Evolutionary conservation across 169 alveolate genomes (phyloP).

Genomic region (Theileria annulata): DNA sequence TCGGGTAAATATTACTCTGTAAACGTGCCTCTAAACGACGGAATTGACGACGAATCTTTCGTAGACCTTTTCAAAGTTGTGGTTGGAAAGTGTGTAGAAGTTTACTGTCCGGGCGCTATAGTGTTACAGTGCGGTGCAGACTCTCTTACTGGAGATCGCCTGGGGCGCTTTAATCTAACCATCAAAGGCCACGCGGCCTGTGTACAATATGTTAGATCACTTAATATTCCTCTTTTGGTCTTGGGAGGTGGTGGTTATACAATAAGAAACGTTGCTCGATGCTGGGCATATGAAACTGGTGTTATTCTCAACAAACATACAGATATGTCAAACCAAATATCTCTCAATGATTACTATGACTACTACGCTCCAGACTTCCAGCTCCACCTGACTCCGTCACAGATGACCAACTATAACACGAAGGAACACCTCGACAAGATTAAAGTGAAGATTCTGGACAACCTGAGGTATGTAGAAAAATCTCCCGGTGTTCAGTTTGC

Average conservation of each 20-base stretch:
- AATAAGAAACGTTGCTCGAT: slow-evolving; percentile 96
- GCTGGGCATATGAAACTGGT: slow-evolving; percentile 99
- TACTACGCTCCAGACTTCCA: slow-evolving; percentile 96
- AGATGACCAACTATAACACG: slow-evolving; percentile 91
- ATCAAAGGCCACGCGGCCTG: slow-evolving; percentile 98
- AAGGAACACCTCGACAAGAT: slow-evolving; percentile 92
- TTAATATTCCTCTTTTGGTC: slow-evolving; percentile 90
- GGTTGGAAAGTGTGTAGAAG: slow-evolving; percentile 91
- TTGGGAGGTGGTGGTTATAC: slow-evolving; percentile 99
- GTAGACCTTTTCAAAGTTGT: slow-evolving; percentile 89
- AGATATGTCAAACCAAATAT: slow-evolving; percentile 89
- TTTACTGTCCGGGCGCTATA: slow-evolving; percentile 96
- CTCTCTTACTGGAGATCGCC: slow-evolving; percentile 93
- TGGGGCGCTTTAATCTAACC: slow-evolving; percentile 96
- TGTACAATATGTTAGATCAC: slow-evolving; percentile 88
- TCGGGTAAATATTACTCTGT: slow-evolving; percentile 94
- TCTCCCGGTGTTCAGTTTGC: slow-evolving; percentile 94
- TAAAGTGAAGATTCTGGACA: slow-evolving; percentile 88
- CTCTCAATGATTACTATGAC: slow-evolving; percentile 93
- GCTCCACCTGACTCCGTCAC: slow-evolving; percentile 90
- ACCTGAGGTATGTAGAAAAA: slow-evolving; percentile 90
- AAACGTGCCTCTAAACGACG: slow-evolving; percentile 97
- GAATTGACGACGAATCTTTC: slow-evolving; percentile 95
- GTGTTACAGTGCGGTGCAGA: slow-evolving; percentile 99
- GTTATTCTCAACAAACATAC: slow-evolving; percentile 87